Evolutionary conservation across 208 protist genomes (phyloP).

Genomic region (Trypanosoma melophagium): DNA sequence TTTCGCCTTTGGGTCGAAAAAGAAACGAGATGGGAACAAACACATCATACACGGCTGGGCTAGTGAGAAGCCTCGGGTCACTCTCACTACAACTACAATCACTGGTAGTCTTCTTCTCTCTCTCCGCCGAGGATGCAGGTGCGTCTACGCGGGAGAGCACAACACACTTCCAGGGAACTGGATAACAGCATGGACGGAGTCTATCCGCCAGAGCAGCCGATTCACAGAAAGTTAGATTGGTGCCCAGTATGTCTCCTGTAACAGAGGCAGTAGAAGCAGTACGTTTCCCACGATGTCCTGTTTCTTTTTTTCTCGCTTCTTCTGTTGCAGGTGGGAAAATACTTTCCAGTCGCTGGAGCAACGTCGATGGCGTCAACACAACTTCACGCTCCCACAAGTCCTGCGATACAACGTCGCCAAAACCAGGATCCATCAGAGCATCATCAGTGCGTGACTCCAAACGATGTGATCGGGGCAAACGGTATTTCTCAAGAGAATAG

Average conservation of each 20-base stretch:
- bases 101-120: not conserved
- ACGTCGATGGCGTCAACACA: conserved; percentile 18
- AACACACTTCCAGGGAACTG: conserved; percentile 23
- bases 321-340: conserved; percentile 14
- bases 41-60: conserved; percentile 24
- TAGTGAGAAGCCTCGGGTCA: not conserved
- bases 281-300: not conserved
- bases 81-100: too few species aligned
- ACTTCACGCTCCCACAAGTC: not conserved
- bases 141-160: not conserved
- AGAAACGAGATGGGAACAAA: conserved; percentile 20
- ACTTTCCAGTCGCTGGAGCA: conserved; percentile 15
- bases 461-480: too few species aligned
- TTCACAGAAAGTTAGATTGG: too few species aligned
- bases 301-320: not conserved
- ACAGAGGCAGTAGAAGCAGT: not conserved
- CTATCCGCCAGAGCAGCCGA: not conserved
- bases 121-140: too few species aligned
- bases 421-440: too few species aligned
- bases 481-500: too few species aligned
- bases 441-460: too few species aligned
- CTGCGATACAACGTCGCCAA: not conserved
- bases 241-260: too few species aligned
- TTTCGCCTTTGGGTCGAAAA: not conserved
- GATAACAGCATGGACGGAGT: conserved; percentile 18